Conservation (phyloP, 75 land plant species). For the Cupressus sempervirens region DNA sequence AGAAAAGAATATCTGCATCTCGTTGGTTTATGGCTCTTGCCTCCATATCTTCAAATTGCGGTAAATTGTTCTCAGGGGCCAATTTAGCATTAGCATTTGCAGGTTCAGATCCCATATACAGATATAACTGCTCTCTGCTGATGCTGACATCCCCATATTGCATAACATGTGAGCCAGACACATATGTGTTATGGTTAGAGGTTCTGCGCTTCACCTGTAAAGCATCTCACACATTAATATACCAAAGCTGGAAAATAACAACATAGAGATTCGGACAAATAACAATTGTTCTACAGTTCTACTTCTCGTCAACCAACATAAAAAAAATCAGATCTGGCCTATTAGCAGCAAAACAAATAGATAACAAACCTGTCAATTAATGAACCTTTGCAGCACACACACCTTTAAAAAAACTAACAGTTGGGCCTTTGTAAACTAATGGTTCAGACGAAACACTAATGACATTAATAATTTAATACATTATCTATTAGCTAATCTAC, state of each 20-base stretch:
- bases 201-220: slow-evolving; percentile 84
- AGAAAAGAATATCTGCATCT: slow-evolving; percentile 81
- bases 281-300: not conserved
- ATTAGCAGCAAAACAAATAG: not conserved
- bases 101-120: slow-evolving; percentile 88
- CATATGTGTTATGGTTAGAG: slow-evolving; percentile 64
- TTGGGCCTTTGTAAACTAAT: too few relatives aligned
- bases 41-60: not conserved
- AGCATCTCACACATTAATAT: not conserved
- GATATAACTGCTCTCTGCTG: slow-evolving; percentile 49
- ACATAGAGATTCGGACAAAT: not conserved
- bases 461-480: not conserved
- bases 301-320: not conserved
- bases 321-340: not conserved
- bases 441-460: not conserved
- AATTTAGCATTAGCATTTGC: slow-evolving; percentile 46
- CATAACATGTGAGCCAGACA: slow-evolving; percentile 93
- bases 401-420: not conserved
- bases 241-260: not conserved
- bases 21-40: slow-evolving; percentile 62
- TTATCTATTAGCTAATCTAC: not conserved
- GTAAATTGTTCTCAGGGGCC: not conserved
- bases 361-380: not conserved
- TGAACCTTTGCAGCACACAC: not conserved
- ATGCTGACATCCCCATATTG: slow-evolving; percentile 68